Conservation (phyloP, 805 yeast species). For the Sungouiozyma ichnusensis region DNA sequence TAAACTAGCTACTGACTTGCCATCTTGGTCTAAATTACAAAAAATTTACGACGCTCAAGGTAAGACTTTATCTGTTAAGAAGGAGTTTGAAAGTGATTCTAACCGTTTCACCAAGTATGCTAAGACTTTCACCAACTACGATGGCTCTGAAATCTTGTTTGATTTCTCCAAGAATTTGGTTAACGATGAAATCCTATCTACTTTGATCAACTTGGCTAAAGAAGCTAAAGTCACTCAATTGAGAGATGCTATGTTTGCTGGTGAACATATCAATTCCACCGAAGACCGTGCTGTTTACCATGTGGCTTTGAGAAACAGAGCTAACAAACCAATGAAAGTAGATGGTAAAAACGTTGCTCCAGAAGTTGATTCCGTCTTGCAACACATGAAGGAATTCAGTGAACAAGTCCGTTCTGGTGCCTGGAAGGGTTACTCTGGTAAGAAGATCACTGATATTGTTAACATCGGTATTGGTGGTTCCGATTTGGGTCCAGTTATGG, state of each 20-base stretch:
- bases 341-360: constrained; percentile 86
- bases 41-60: constrained; percentile 58
- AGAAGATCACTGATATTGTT: constrained; percentile 84
- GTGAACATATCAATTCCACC: constrained; percentile 89
- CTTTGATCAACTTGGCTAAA: constrained; percentile 69
- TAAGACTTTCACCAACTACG: constrained; percentile 70
- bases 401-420: constrained; percentile 81
- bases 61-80: constrained; percentile 59
- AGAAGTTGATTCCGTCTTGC: constrained; percentile 83
- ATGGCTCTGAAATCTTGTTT: constrained; percentile 79
- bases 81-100: constrained; percentile 67
- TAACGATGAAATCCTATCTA: constrained; percentile 65
- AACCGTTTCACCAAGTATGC: constrained; percentile 68
- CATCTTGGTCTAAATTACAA: constrained; percentile 79
- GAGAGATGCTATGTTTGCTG: constrained; percentile 85
- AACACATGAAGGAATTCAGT: constrained; percentile 95
- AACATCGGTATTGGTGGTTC: constrained; percentile 99
- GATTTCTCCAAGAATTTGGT: constrained; percentile 93
- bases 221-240: constrained; percentile 81
- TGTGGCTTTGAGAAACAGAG: constrained; percentile 90
- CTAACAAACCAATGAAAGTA: constrained; percentile 72
- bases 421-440: constrained; percentile 97
- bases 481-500: constrained; percentile 98
- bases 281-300: constrained; percentile 97
- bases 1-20: constrained; percentile 57